These are phyloP conservation scores for Phaeophleospora eucalypticola DNA, from an alignment of 2,329 filamentous ascomycete species.

Conservation along the genomic window DNA sequence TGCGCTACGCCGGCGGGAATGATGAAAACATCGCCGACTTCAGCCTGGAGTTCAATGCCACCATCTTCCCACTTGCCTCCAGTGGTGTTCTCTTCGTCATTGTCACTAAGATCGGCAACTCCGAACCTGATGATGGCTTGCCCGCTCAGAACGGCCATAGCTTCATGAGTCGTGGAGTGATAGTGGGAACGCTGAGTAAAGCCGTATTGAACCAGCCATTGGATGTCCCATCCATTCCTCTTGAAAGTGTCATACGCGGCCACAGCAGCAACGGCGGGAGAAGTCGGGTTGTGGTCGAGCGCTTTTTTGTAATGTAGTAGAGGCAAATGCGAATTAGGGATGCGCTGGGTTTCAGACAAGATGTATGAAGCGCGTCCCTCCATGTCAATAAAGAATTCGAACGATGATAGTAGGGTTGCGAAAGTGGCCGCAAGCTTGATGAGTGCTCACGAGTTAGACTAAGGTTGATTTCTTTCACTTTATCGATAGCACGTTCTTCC, in stretches of 20 bases:
- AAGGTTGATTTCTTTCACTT: no score
- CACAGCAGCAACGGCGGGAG: no score
- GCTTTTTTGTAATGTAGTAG: slow-evolving; percentile 52
- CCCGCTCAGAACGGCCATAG: slow-evolving; percentile 54
- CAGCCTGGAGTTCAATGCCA: slow-evolving; percentile 47
- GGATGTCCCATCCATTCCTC: slow-evolving; percentile 49
- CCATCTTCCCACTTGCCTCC: slow-evolving; percentile 42
- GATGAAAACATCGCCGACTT: slow-evolving; percentile 55
- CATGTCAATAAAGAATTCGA: no score
- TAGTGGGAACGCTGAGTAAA: slow-evolving; percentile 54
- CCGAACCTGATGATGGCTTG: slow-evolving; percentile 53
- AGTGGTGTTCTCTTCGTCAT: slow-evolving; percentile 40
- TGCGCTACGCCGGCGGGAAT: slow-evolving; percentile 55
- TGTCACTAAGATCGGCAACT: slow-evolving; percentile 45
- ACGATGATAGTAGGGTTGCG: no score
- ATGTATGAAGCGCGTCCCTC: no score
- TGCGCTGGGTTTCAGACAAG: slow-evolving; percentile 42
- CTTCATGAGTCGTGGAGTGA: slow-evolving; percentile 55
- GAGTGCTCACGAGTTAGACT: no score
- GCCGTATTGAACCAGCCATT: slow-evolving; percentile 57
- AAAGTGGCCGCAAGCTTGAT: no score
- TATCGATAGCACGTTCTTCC: no score
- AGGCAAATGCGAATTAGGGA: slow-evolving; percentile 51
- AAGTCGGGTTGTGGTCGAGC: slow-evolving; percentile 29
- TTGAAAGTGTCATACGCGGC: slow-evolving; percentile 45